Percentiles rank a stretch among this genome's conserved stretches.
Evolutionary conservation across 331 rosid genomes (phyloP).

Genomic region (Stylosanthes scabra): DNA sequence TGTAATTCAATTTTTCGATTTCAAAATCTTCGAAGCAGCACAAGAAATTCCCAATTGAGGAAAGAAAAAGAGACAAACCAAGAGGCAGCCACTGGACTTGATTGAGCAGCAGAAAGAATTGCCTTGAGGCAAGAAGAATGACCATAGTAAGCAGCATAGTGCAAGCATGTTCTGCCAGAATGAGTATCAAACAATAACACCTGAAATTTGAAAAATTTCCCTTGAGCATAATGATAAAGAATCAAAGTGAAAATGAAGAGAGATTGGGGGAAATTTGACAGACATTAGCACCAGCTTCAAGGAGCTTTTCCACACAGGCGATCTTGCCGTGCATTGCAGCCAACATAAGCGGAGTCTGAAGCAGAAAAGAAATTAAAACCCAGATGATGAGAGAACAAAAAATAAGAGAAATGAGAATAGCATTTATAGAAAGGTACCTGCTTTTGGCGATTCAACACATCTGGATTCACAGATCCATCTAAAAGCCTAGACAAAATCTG

Average conservation of each 20-base stretch:
- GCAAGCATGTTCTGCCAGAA: slow-evolving; percentile 86
- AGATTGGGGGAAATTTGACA: slow-evolving; percentile 33
- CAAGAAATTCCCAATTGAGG: slow-evolving; percentile 6
- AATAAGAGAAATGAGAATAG: not conserved
- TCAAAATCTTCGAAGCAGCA: not conserved
- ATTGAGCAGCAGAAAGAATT: slow-evolving; percentile 74
- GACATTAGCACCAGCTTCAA: slow-evolving; percentile 90
- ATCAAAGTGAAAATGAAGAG: not conserved
- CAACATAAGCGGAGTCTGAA: slow-evolving; percentile 91
- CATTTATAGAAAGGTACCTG: slow-evolving; percentile 50
- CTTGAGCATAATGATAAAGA: not conserved
- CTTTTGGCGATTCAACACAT: slow-evolving; percentile 69
- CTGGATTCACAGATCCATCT: slow-evolving; percentile 58
- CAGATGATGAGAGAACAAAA: no score
- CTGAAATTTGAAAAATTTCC: slow-evolving; percentile 45
- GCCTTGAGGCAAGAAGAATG: slow-evolving; percentile 79
- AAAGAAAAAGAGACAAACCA: slow-evolving; percentile 56
- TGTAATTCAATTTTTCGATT: not conserved
- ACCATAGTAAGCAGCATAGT: slow-evolving; percentile 83
- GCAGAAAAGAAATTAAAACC: no score
- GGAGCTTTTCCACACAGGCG: slow-evolving; percentile 70
- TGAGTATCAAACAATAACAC: slow-evolving; percentile 84
- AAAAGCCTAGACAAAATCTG: slow-evolving; percentile 73
- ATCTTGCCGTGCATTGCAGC: slow-evolving; percentile 96
- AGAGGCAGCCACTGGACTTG: slow-evolving; percentile 81